phyloP scores from a whole-genome alignment of 179 eudicot species.

The Drosera spatulata region DNA sequence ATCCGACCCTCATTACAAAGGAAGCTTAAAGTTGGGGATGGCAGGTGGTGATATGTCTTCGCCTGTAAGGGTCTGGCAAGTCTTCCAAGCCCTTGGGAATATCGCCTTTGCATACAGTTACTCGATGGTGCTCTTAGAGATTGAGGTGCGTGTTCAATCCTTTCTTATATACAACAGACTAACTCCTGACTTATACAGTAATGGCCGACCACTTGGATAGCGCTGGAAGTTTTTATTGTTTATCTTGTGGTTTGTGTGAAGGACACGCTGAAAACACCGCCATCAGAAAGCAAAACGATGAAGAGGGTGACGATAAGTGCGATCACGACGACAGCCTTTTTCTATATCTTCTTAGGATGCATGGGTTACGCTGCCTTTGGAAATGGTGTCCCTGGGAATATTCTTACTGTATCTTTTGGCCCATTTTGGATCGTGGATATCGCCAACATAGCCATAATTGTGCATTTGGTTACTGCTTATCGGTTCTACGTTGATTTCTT shows the following conservation, averaged over 20 bases:
- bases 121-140: slow-evolving; percentile 35
- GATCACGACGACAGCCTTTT: slow-evolving; percentile 22
- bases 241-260: slow-evolving; percentile 3
- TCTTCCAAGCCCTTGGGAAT: slow-evolving; percentile 44
- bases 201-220: not conserved
- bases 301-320: slow-evolving; percentile 27
- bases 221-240: not conserved
- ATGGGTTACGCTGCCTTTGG: slow-evolving; percentile 46
- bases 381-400: slow-evolving; percentile 30
- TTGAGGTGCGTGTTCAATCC: slow-evolving; percentile 18
- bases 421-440: slow-evolving; percentile 40
- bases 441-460: slow-evolving; percentile 37
- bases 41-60: slow-evolving; percentile 15
- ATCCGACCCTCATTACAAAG: slow-evolving; percentile 10
- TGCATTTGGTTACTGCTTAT: slow-evolving; percentile 45
- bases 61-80: slow-evolving; percentile 29
- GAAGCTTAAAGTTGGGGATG: slow-evolving; percentile 30
- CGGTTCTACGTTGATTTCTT: slow-evolving; percentile 8
- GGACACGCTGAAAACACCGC: slow-evolving; percentile 38
- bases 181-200: not conserved
- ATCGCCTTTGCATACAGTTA: slow-evolving; percentile 45
- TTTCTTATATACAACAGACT: not conserved
- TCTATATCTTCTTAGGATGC: slow-evolving; percentile 39
- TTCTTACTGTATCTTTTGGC: slow-evolving; percentile 31
- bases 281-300: slow-evolving; percentile 38